Evolutionary conservation across 495 filamentous ascomycete genomes (phyloP), one percentile per base, ranked within the genome.

Genomic region (Amphirosellinia nigrospora): DNA sequence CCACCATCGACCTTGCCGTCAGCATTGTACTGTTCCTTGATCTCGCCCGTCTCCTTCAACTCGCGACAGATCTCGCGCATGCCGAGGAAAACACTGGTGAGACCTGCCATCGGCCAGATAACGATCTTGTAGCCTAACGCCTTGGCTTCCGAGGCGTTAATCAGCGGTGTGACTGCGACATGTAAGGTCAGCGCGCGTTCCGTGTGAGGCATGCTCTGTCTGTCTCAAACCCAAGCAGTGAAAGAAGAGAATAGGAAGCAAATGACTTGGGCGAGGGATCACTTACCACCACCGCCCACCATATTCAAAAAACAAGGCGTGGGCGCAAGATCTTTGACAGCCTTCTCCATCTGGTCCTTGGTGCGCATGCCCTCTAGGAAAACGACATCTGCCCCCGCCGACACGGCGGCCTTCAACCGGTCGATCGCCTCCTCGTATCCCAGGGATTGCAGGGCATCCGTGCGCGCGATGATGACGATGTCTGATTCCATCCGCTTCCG

Each of bases 391-490:
- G 89, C 89, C 28, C 89, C 90, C 11, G 84, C 80, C 1, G 85
- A 82, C 13, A 86, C 80, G 4, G 90, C 90, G 0, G 79, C 84
- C 70, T 83, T 83, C 30, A 92, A 74, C 11, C 90, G 80, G 0
- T 61, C 48, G 11, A 91, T 77, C 7, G 87, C 89, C 62, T 88
- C 89, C 0, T 90, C 88, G 60, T 88, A 92, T 0, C 90, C 90
- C 41, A 82, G 81, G 23, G 81, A 79, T 77, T 91, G 89, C n/a
- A 89, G 79, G 0, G 89, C 88, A 66, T 92, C 90, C 0, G 90
- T 92, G 11, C 90, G 85, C 26, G 90, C 90, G 70, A 93, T 91
- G 30, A 93, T 81, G 13, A 91, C 87, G 67, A 92, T 88, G 60
- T 90, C 88, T 1, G 82, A 84, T 23, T 77, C 81, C 59, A 86